Conservation (phyloP, 306 rosid species). For the Abrus pulchellus region DNA sequence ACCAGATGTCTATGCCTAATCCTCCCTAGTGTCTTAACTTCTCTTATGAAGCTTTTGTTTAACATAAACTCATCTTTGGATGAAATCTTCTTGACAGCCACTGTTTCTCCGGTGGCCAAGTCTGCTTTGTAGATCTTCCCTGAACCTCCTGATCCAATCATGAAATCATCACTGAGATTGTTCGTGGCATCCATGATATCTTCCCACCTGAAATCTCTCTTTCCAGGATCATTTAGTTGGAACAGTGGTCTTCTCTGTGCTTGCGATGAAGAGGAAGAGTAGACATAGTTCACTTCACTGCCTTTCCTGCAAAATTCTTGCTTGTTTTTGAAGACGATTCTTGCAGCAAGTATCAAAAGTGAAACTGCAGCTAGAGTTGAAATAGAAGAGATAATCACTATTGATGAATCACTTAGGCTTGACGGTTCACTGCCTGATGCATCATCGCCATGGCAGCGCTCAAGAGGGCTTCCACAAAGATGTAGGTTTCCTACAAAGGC, state of each 20-base stretch:
- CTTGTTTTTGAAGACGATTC: constrained; percentile 61
- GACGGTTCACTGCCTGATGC: constrained; percentile 47
- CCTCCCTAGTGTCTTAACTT: constrained; percentile 91
- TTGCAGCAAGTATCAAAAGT: constrained; percentile 60
- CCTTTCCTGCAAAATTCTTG: constrained; percentile 56
- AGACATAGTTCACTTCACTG: constrained; percentile 65
- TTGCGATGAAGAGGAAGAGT: constrained; percentile 79
- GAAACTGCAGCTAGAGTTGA: constrained; percentile 76
- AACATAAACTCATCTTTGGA: constrained; percentile 77
- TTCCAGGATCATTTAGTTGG: constrained; percentile 62
- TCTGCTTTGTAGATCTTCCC: constrained; percentile 93
- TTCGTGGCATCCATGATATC: constrained; percentile 90
- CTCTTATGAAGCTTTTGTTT: constrained; percentile 82
- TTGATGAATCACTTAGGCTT: constrained; percentile 59
- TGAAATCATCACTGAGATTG: constrained; percentile 77
- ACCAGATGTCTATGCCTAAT: constrained; percentile 91
- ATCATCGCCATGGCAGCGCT: constrained; percentile 49
- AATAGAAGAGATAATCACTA: constrained; percentile 69
- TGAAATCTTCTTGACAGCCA: constrained; percentile 89
- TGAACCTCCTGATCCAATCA: constrained; percentile 93
- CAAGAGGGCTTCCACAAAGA: constrained; percentile 87
- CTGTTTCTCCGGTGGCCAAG: constrained; percentile 69
- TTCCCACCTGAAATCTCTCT: constrained; percentile 80
- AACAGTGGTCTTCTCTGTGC: constrained; percentile 74
- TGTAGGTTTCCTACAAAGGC: constrained; percentile 73